Evolutionary conservation across 768 basidiomycete species (phyloP).

Genomic region (Tylopilus cervinicoccineus): DNA sequence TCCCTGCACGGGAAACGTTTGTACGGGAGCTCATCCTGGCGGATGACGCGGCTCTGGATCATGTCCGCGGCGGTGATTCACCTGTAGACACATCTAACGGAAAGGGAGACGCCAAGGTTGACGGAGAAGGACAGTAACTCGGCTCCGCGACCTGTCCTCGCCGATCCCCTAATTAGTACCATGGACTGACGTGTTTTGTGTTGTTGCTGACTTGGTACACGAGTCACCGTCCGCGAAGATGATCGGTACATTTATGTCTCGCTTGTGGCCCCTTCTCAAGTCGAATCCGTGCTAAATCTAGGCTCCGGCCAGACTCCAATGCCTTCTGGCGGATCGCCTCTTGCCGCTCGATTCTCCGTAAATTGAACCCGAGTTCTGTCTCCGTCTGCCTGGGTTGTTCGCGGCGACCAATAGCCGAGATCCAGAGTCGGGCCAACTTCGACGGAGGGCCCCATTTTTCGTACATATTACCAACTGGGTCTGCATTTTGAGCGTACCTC

Average conservation of each 20-base stretch:
- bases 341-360: neutral
- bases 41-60: conserved; percentile 8
- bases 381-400: too few relatives aligned
- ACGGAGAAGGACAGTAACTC: conserved; percentile 3
- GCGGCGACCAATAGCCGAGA: neutral
- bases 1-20: conserved; percentile 26
- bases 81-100: neutral
- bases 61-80: neutral
- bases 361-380: conserved; percentile 8
- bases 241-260: conserved; percentile 4
- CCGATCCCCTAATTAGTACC: conserved; percentile 4
- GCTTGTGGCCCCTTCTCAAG: neutral
- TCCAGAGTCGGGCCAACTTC: neutral
- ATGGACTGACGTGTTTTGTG: neutral
- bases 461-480: neutral
- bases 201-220: neutral
- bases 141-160: conserved; percentile 5
- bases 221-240: conserved; percentile 13
- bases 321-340: conserved; percentile 12
- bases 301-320: neutral
- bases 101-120: neutral
- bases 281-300: conserved; percentile 2
- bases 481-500: neutral
- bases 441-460: neutral
- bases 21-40: conserved; percentile 24